Evolutionary conservation across 1,139 yeast genomes (phyloP).

Genomic region (Arxiozyma heterogenica): DNA sequence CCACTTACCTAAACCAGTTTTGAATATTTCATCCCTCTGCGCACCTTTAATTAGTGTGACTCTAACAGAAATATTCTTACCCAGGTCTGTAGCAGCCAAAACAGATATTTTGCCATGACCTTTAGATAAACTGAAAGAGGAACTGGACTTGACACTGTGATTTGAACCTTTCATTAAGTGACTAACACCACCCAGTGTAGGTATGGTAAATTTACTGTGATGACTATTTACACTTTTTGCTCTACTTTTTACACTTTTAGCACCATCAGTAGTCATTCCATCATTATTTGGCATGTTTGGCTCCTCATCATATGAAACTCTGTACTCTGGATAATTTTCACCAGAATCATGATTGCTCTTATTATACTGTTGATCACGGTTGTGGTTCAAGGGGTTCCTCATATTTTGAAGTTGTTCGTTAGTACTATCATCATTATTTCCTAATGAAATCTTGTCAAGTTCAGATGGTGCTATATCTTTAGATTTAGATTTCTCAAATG

Average conservation of each 20-base stretch:
- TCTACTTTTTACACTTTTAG: background rate
- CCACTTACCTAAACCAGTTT: constrained; percentile 53
- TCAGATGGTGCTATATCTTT: background rate
- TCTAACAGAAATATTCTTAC: constrained; percentile 40
- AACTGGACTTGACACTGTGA: background rate
- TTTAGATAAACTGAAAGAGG: constrained; percentile 1
- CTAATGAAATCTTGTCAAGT: background rate
- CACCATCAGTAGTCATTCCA: background rate
- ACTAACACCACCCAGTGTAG: background rate
- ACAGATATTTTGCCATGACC: constrained; percentile 25
- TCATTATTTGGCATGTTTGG: background rate
- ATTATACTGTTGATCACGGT: background rate
- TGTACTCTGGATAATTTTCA: background rate
- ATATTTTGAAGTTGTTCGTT: background rate
- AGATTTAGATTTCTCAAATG: background rate
- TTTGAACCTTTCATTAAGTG: background rate
- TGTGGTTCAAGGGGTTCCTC: background rate
- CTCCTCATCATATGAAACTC: background rate
- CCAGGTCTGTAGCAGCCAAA: constrained; percentile 33
- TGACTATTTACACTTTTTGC: background rate
- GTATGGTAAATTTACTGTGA: background rate
- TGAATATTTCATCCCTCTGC: constrained; percentile 51
- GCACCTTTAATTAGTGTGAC: constrained; percentile 44
- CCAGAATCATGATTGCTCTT: background rate
- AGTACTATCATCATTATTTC: too few species aligned